Base-by-base conservation (phyloP, 257 asterid species). In the Anisodus tanguticus region DNA sequence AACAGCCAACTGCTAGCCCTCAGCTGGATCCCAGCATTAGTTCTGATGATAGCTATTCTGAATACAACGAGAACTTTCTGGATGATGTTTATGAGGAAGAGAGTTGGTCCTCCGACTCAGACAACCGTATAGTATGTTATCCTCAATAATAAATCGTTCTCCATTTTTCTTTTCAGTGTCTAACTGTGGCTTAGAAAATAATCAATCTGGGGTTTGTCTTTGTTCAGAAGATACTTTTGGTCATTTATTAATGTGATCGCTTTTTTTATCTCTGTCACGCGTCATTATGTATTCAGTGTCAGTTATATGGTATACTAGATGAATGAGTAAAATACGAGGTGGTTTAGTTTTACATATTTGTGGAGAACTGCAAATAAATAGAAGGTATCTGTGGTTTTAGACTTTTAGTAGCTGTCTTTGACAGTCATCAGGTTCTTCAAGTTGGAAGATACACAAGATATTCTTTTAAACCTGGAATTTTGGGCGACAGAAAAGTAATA, bases 21-120 rank as follows among this genome's bases (percentile, higher is more conserved):
- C 90, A 84, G 55, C 89, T 83, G 81, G 93, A 84, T 71, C 84
- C 67, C 70, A 67, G 88, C 84, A 55, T 55, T 76, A 88, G 83
- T 82, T 88, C 91, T 84, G 93, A 93, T 83, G 94, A 86, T 53
- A 83, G 90, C 88, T 87, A 95, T 31, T 90, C 98, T 13, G 97
- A 88, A 59, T 90, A 88, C 78, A 88, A 90, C 51, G 99, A 93
- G 85, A 68, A 82, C 68, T 35, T 86, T 64, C 86, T 82, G 64
- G 87, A 87, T 78, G 93, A 90, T 86, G 71, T 87, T 47, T 94
- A 97, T 2, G 98, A 95, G 69, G 15, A 81, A 68, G 98, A 92
- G 58, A 89, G 91, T 88, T 93, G 94, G 93, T 90, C 97, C 53
- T 76, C 63, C 37, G 81, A 76, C 64, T 82, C 84, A 13, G 97